phyloP scores from a whole-genome alignment of 768 basidiomycete genomes.

The Psilocybe subaeruginosa region DNA sequence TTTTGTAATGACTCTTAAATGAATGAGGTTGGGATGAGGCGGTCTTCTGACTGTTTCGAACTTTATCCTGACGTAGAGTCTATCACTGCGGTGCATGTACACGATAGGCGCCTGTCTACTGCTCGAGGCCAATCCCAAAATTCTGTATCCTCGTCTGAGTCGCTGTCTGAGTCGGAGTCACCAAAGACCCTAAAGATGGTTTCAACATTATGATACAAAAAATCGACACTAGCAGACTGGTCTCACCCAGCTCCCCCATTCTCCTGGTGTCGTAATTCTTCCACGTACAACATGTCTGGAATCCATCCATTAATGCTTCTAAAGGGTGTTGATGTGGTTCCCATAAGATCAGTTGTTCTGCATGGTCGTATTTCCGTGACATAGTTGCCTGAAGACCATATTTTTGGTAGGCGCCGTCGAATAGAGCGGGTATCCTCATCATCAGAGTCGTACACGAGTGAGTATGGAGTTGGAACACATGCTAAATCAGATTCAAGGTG shows the following conservation, averaged over 20 bases:
- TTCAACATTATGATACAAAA: neutral
- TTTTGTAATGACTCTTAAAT: too few species aligned
- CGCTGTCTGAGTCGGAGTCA: neutral
- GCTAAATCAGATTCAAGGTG: neutral
- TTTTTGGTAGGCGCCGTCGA: slow-evolving; percentile 3
- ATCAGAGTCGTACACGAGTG: slow-evolving; percentile 9
- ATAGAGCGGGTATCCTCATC: neutral
- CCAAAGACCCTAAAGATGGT: neutral
- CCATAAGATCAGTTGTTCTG: neutral
- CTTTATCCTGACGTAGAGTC: too few species aligned
- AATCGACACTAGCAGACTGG: too few species aligned
- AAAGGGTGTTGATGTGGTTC: neutral
- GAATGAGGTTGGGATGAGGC: too few species aligned
- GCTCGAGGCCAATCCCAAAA: slow-evolving; percentile 9
- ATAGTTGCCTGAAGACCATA: neutral
- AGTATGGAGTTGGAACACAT: slow-evolving; percentile 2
- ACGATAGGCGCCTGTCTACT: slow-evolving; percentile 3
- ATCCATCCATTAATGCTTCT: slow-evolving; percentile 6
- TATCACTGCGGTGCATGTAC: neutral
- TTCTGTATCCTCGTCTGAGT: slow-evolving; percentile 2
- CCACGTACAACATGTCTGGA: neutral
- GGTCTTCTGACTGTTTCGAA: too few species aligned
- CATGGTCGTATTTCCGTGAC: slow-evolving; percentile 1
- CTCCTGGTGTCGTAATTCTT: neutral
- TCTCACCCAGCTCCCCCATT: slow-evolving; percentile 2